Base-by-base conservation (phyloP, 129 eudicot genomes). In the Sambucus nigra region DNA sequence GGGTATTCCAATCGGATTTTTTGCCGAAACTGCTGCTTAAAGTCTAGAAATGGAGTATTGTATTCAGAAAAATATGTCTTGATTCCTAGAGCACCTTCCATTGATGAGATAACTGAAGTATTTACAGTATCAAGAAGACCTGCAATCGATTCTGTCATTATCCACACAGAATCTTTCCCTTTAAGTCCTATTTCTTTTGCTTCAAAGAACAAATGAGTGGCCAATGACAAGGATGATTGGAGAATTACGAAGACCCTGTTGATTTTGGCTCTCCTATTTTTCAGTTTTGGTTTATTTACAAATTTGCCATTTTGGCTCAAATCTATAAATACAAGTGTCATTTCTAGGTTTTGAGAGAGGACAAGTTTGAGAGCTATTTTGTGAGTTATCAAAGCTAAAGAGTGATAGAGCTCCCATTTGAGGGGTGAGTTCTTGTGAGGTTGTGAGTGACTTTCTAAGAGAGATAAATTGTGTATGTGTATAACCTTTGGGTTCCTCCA, bases 51-150 rank as follows among this genome's bases (percentile, higher is more conserved):
- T n/a, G 22, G 1, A 39, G 22, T 2, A 9, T 9, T 41, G 13
- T 27, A 32, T 14, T 64, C 51, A 5, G 33, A 53, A 38, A 52
- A 61, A 25, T 59, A 62, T 13, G 56, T 64, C 65, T 61, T 59
- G 25, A 75, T 47, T 21, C 76, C 81, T 28, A 75, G 0, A 3
- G 65, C 70, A 1, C 81, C 81, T 38, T 75, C 76, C 81, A 75
- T 75, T 7, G 68, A 38, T 3, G 53, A 50, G 44, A 65, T 48
- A 15, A 33, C 39, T 4, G 68, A 42, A 4, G 31, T 22, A 9
- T 61, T 47, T 29, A 65, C 5, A 19, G 66, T 35, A 23, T 60
- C 46, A 15, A 75, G 20, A 3, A 45, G 56, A 47, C 56, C 53
- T 1, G 70, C 39, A 1, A 61, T 25, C 18, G 61, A 17, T 24